Evolutionary conservation across 495 filamentous ascomycete genomes (phyloP).

Genomic region (Penicillium bialowiezense): DNA sequence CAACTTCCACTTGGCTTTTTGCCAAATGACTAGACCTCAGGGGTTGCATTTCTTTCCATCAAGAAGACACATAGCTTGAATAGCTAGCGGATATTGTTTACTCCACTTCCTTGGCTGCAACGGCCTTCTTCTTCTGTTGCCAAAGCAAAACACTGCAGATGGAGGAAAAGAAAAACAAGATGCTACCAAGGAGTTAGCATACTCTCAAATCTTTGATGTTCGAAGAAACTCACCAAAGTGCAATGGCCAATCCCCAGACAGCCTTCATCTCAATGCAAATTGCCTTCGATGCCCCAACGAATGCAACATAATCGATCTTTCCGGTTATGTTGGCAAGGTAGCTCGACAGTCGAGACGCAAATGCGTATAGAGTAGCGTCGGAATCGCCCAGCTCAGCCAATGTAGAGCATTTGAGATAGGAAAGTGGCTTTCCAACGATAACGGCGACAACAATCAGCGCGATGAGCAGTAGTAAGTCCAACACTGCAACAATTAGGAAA

Average conservation of each 20-base stretch:
- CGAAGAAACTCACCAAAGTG: slow-evolving; percentile 58
- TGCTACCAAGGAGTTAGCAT: slow-evolving; percentile 35
- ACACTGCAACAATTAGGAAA: slow-evolving; percentile 60
- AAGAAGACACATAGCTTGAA: too few relatives aligned
- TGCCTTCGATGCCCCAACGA: slow-evolving; percentile 62
- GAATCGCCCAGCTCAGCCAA: slow-evolving; percentile 40
- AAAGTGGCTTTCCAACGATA: slow-evolving; percentile 76
- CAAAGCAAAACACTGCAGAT: slow-evolving; percentile 58
- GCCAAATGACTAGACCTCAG: too few relatives aligned
- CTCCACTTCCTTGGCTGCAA: slow-evolving; percentile 18
- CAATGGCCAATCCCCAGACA: slow-evolving; percentile 85
- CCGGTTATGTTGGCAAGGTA: slow-evolving; percentile 40
- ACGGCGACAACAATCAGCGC: slow-evolving; percentile 69
- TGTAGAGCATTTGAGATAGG: slow-evolving; percentile 68
- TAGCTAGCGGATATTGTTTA: too few relatives aligned
- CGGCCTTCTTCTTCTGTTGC: slow-evolving; percentile 51
- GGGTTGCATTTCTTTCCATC: too few relatives aligned
- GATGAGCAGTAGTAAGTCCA: slow-evolving; percentile 66
- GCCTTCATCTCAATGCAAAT: slow-evolving; percentile 86
- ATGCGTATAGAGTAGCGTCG: slow-evolving; percentile 40
- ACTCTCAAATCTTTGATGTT: neutral
- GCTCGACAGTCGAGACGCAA: slow-evolving; percentile 41
- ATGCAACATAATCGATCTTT: slow-evolving; percentile 51
- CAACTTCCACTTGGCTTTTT: too few relatives aligned
- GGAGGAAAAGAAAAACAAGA: slow-evolving; percentile 67